Percentiles rank a stretch among this genome's conserved stretches.
These are phyloP conservation scores for Populus davidiana DNA, from an alignment of 345 rosid species.

Conservation along the genomic window DNA sequence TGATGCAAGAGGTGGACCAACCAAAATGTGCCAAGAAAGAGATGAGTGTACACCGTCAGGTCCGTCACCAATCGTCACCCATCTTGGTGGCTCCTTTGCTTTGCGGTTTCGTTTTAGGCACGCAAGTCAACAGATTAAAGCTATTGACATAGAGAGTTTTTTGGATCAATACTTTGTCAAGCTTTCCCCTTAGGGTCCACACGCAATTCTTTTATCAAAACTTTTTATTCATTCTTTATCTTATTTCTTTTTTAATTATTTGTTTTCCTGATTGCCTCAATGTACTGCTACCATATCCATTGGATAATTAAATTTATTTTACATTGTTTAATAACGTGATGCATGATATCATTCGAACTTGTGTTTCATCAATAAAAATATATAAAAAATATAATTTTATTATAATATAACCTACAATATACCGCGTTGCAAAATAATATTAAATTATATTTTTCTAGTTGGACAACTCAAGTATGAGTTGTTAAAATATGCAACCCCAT, in stretches of 20 bases:
- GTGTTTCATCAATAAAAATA: too few relatives aligned
- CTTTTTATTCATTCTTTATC: not conserved
- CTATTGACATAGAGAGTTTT: not conserved
- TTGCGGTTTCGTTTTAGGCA: slow-evolving; percentile 43
- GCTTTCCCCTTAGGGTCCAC: slow-evolving; percentile 44
- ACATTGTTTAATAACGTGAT: too few relatives aligned
- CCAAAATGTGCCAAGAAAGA: slow-evolving; percentile 10
- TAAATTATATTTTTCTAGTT: too few relatives aligned
- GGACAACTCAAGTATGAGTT: too few relatives aligned
- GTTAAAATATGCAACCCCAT: too few relatives aligned
- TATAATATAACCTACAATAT: too few relatives aligned
- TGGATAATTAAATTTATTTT: not conserved
- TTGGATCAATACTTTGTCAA: slow-evolving; percentile 20
- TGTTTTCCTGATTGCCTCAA: not conserved
- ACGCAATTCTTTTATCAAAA: slow-evolving; percentile 18
- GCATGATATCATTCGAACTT: too few relatives aligned
- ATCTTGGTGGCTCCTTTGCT: slow-evolving; percentile 42
- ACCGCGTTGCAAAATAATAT: too few relatives aligned
- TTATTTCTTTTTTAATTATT: not conserved
- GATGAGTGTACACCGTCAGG: not conserved
- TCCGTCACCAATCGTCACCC: slow-evolving; percentile 44
- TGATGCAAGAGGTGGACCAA: slow-evolving; percentile 23
- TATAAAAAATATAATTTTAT: too few relatives aligned
- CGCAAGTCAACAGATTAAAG: slow-evolving; percentile 54
- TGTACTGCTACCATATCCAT: slow-evolving; percentile 6